These are phyloP conservation scores for Luzula sylvatica DNA, from an alignment of 176 grass and related monocot species.

Conservation along the genomic window DNA sequence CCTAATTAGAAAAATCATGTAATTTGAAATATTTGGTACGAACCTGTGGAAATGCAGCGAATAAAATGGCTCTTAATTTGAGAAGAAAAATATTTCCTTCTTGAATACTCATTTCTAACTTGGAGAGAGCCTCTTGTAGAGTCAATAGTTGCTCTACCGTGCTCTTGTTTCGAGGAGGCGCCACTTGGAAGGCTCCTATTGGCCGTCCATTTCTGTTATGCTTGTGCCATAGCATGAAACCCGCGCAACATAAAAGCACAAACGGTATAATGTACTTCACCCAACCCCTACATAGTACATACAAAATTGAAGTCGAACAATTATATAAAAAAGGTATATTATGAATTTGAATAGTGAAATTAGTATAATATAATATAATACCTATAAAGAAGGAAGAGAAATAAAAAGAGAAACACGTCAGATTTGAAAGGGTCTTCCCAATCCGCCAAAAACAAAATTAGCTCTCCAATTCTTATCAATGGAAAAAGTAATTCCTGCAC, in stretches of 20 bases:
- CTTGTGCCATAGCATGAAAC: constrained; percentile 79
- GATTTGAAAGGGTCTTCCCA: constrained; percentile 92
- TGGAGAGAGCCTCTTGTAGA: constrained; percentile 70
- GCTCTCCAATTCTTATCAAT: constrained; percentile 66
- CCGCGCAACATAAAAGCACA: constrained; percentile 37
- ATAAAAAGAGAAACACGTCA: constrained; percentile 50
- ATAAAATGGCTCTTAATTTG: constrained; percentile 75
- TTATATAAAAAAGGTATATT: neutral
- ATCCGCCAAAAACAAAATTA: constrained; percentile 40
- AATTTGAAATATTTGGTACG: neutral
- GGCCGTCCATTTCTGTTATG: constrained; percentile 26
- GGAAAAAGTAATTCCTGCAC: constrained; percentile 90
- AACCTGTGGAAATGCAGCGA: constrained; percentile 80
- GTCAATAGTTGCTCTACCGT: constrained; percentile 61
- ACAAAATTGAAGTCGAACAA: neutral
- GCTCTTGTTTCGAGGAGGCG: constrained; percentile 41
- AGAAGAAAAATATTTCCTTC: constrained; percentile 77
- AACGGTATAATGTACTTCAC: constrained; percentile 54
- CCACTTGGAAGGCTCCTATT: constrained; percentile 52
- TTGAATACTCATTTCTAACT: constrained; percentile 58
- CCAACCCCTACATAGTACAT: constrained; percentile 39
- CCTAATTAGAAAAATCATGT: neutral
- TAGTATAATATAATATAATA: constrained; percentile 30
- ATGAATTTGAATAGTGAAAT: neutral
- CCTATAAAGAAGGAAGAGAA: constrained; percentile 67